Evolutionary conservation across 805 yeast genomes (phyloP).

Genomic region (Sugiyamaella americana): DNA sequence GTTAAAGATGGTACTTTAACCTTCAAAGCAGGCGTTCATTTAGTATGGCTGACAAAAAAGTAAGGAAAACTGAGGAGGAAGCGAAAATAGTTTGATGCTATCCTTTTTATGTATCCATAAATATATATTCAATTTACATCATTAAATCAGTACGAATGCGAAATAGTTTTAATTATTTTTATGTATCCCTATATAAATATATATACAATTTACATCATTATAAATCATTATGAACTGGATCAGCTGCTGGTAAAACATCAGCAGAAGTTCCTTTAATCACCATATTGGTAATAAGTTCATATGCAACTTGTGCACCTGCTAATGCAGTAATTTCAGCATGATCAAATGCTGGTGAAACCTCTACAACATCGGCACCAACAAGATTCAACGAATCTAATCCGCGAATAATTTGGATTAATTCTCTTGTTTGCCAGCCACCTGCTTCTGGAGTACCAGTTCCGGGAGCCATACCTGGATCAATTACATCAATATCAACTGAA

Average conservation of each 20-base stretch:
- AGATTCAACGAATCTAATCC: slow-evolving; percentile 53
- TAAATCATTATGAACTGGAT: slow-evolving; percentile 22
- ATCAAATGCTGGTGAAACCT: slow-evolving; percentile 62
- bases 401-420: slow-evolving; percentile 52
- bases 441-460: slow-evolving; percentile 77
- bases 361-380: slow-evolving; percentile 74
- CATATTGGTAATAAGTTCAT: slow-evolving; percentile 67
- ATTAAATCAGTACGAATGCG: too few species aligned
- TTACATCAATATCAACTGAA: slow-evolving; percentile 67
- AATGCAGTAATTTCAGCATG: slow-evolving; percentile 55
- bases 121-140: too few species aligned
- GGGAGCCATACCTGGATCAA: slow-evolving; percentile 70
- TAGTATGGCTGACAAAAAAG: slow-evolving; percentile 21
- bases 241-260: slow-evolving; percentile 11
- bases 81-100: neutral
- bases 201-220: slow-evolving; percentile 5
- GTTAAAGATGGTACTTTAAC: slow-evolving; percentile 11
- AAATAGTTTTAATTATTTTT: neutral
- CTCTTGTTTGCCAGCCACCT: slow-evolving; percentile 69
- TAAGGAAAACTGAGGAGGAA: neutral
- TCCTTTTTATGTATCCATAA: too few species aligned
- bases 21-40: slow-evolving; percentile 24
- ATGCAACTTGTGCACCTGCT: slow-evolving; percentile 62
- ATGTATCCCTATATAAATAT: neutral
- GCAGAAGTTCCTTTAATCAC: slow-evolving; percentile 43